Evolutionary conservation across 441 rosid species (phyloP), one percentile per base, ranked within the genome.

Genomic region (Rhodomyrtus psidioides): DNA sequence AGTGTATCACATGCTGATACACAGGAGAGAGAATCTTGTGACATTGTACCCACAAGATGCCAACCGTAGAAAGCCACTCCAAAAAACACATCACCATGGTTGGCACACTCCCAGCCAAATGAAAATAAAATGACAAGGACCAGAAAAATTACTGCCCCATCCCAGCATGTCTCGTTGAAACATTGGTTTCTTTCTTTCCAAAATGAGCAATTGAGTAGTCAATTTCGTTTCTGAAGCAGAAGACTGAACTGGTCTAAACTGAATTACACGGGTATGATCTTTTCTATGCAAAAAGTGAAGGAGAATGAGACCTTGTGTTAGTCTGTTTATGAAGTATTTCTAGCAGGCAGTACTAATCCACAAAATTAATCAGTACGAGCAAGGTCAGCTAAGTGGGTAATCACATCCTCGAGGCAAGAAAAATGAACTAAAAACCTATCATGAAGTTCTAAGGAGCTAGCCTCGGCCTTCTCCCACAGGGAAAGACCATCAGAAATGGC

Each of bases 401-500:
- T 91, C 82, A 87, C 91, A 89, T 96, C 95, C 91, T 94, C 90
- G 75, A 97, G 95, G 90, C 90, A 86, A 86, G 94, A 93, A 82
- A 93, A 89, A 55, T 94, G 97, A 83, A 89, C 89, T 89, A 88
- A 46, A 88, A 97, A 88, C 89, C 93, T 92, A 90, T 91, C 89
- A 58, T 90, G 95, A 65, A 93, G 90, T 86, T 95, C 94, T 24
- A 88, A 83, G 57, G 92, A 79, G 81, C 91, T 92, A 4, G 82
- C 44, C 24, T 86, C 88, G 85, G 88, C 90, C 85, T 91, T 90
- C 86, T 90, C 93, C 96, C 96, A 90, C 82, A 91, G 93, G 58
- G 91, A 92, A 85, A 97, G 91, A 55, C 97, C 91, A 56, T 91
- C 94, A 59, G 93, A 90, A 14, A 96, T 90, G 59, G 88, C 91